Percentiles rank a stretch among this genome's conserved stretches.
phyloP scores from a whole-genome alignment of 2,329 filamentous ascomycete species.

The Chaetomium globosum region DNA sequence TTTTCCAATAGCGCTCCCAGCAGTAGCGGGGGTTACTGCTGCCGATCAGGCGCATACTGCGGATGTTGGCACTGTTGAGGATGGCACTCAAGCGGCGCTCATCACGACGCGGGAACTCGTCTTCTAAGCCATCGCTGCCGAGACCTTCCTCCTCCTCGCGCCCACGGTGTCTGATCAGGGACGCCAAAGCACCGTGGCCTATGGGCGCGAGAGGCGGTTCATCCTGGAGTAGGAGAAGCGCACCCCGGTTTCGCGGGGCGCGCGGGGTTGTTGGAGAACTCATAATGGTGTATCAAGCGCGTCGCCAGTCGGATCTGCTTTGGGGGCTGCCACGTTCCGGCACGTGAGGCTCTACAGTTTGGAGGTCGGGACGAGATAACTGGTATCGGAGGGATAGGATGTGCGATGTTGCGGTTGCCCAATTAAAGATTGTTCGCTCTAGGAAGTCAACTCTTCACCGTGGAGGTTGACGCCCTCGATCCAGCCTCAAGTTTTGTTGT shows the following conservation, averaged over 20 bases:
- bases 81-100: constrained; percentile 63
- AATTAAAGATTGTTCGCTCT: background rate
- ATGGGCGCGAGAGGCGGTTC: constrained; percentile 57
- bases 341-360: background rate
- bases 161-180: constrained; percentile 53
- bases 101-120: constrained; percentile 53
- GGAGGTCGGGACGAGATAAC: background rate
- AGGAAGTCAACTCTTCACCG: background rate
- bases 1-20: constrained; percentile 87
- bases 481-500: background rate
- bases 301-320: background rate
- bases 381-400: background rate
- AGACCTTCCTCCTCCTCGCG: constrained; percentile 38
- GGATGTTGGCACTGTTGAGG: constrained; percentile 70
- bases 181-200: constrained; percentile 42
- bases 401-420: background rate
- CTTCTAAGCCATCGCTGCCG: constrained; percentile 41
- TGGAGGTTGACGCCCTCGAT: background rate
- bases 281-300: constrained; percentile 35
- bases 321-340: background rate
- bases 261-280: constrained; percentile 33
- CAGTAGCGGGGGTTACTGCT: constrained; percentile 82
- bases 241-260: constrained; percentile 27
- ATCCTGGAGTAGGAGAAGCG: constrained; percentile 42
- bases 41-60: constrained; percentile 84